Evolutionary conservation across 2,329 filamentous ascomycete species (phyloP).

Genomic region (Metarhizium sp.): DNA sequence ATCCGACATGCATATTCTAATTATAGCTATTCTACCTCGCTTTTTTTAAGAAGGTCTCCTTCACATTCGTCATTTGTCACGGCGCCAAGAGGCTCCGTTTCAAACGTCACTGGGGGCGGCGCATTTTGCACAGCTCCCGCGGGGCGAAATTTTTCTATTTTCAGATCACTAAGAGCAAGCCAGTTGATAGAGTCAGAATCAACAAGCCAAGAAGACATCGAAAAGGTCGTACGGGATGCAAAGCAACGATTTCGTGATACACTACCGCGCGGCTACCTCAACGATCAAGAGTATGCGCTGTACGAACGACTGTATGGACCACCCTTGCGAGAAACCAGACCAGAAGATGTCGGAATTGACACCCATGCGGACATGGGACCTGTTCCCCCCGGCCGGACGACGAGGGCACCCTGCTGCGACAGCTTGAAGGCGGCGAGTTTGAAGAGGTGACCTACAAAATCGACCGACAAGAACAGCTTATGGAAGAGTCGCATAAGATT

Average conservation of each 20-base stretch:
- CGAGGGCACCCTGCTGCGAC: conserved; percentile 40
- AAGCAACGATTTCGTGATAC: conserved; percentile 69
- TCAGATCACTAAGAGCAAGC: conserved; percentile 15
- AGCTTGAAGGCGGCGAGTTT: conserved; percentile 45
- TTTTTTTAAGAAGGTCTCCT: conserved; percentile 1
- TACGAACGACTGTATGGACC: conserved; percentile 77
- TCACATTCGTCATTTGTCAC: background rate
- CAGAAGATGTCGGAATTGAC: conserved; percentile 48
- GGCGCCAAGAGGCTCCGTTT: background rate
- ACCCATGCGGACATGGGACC: conserved; percentile 27
- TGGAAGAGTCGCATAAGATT: conserved; percentile 5
- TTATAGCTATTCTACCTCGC: conserved; percentile 13
- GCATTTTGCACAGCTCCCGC: background rate
- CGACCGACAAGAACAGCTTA: conserved; percentile 6
- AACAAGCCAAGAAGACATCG: conserved; percentile 31
- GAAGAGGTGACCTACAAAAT: conserved; percentile 50
- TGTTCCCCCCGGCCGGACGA: conserved; percentile 12
- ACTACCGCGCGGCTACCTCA: conserved; percentile 63
- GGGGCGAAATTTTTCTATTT: conserved; percentile 19
- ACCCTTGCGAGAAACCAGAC: conserved; percentile 52
- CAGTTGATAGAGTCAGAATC: background rate
- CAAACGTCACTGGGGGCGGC: background rate
- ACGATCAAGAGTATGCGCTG: conserved; percentile 58
- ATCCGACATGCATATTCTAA: conserved; percentile 23
- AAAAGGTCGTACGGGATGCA: conserved; percentile 59